A percentile compares a stretch with the other conserved stretches of the same genome.
Evolutionary conservation across 805 yeast species (phyloP).

Genomic region (Pichia rugopelliculosa): DNA sequence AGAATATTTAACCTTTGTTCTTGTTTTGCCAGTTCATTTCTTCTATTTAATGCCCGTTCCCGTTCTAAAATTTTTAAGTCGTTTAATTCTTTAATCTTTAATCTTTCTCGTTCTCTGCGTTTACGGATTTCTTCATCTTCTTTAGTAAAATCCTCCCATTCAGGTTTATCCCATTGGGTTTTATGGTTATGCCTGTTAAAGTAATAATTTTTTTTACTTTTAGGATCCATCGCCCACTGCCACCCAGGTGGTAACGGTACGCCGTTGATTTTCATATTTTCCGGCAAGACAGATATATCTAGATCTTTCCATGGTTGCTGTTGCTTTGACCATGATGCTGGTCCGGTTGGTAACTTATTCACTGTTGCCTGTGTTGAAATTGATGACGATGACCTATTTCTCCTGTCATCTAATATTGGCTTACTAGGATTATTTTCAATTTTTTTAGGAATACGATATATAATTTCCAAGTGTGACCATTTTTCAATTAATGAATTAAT

Average conservation of each 20-base stretch:
- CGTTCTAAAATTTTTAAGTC: constrained; percentile 26
- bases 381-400: constrained; percentile 11
- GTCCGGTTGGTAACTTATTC: constrained; percentile 11
- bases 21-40: constrained; percentile 20
- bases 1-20: constrained; percentile 21
- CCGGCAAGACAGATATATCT: constrained; percentile 13
- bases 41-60: constrained; percentile 29
- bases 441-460: constrained; percentile 76
- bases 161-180: constrained; percentile 59
- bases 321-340: constrained; percentile 4
- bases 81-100: constrained; percentile 26
- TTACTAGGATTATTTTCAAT: constrained; percentile 19
- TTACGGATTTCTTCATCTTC: constrained; percentile 8
- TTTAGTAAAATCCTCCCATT: constrained; percentile 4
- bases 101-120: constrained; percentile 14
- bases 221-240: constrained; percentile 48
- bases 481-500: constrained; percentile 44
- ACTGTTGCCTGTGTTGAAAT: constrained; percentile 4
- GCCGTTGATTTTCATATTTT: constrained; percentile 22
- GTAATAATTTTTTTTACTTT: constrained; percentile 42
- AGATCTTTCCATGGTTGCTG: constrained; percentile 17
- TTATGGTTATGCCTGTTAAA: constrained; percentile 41
- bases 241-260: constrained; percentile 53
- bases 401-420: constrained; percentile 19
- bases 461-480: constrained; percentile 74